Percentiles rank a stretch among this genome's conserved stretches.
These are phyloP conservation scores for Francoa sonchifolia DNA, from an alignment of 441 rosid genomes.

Conservation along the genomic window DNA sequence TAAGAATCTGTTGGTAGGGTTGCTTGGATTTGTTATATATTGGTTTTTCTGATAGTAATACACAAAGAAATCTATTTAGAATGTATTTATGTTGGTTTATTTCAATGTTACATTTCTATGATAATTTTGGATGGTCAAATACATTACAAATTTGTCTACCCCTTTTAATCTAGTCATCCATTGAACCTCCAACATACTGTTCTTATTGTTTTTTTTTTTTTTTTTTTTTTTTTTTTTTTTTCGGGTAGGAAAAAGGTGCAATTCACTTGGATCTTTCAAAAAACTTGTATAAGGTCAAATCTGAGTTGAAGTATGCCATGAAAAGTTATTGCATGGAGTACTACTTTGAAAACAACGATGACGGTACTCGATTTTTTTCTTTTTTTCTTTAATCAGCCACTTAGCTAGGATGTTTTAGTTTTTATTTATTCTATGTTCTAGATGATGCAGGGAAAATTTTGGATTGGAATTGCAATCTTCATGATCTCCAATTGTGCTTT, in stretches of 20 bases:
- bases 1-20: slow-evolving; percentile 62
- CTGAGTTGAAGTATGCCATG: slow-evolving; percentile 52
- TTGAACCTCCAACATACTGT: slow-evolving; percentile 4
- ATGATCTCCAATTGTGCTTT: slow-evolving; percentile 93
- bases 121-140: too few species aligned
- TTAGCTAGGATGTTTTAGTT: slow-evolving; percentile 5
- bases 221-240: slow-evolving; percentile 15
- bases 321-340: slow-evolving; percentile 90
- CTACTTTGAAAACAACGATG: slow-evolving; percentile 39
- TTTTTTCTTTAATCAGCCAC: slow-evolving; percentile 9
- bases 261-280: slow-evolving; percentile 41
- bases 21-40: slow-evolving; percentile 4
- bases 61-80: too few species aligned
- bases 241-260: slow-evolving; percentile 76
- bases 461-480: slow-evolving; percentile 54
- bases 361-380: slow-evolving; percentile 35
- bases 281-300: slow-evolving; percentile 52
- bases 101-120: too few species aligned
- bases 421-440: slow-evolving; percentile 21
- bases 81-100: too few species aligned
- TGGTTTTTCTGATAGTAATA: not conserved
- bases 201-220: not conserved
- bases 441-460: slow-evolving; percentile 42
- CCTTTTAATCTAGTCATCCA: slow-evolving; percentile 8
- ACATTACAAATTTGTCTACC: too few species aligned